phyloP scores from a whole-genome alignment of 2,329 filamentous ascomycete species.

The Harringtonia aguacate region DNA sequence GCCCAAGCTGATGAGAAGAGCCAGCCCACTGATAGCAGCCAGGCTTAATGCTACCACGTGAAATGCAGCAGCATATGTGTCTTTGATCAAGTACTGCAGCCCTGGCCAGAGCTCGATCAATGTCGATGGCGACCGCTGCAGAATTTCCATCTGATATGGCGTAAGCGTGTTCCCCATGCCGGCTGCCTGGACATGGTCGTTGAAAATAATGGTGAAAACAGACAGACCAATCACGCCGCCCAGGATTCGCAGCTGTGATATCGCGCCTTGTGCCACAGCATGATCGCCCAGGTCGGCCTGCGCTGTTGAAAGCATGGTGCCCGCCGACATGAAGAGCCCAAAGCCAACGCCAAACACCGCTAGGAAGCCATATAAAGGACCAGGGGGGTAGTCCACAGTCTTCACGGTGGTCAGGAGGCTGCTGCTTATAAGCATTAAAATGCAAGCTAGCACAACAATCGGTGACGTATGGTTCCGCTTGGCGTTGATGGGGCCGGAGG shows the following conservation, averaged over 20 bases:
- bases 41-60: constrained; percentile 10
- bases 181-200: constrained; percentile 25
- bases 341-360: constrained; percentile 48
- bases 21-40: constrained; percentile 8
- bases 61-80: constrained; percentile 11
- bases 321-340: constrained; percentile 44
- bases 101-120: constrained; percentile 11
- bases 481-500: constrained; percentile 42
- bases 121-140: constrained; percentile 13
- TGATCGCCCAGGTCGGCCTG: constrained; percentile 37
- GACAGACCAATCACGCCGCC: constrained; percentile 50
- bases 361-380: constrained; percentile 42
- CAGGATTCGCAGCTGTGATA: constrained; percentile 48
- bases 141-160: constrained; percentile 9
- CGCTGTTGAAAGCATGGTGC: constrained; percentile 46
- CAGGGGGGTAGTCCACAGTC: constrained; percentile 18
- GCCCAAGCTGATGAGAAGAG: constrained; percentile 11
- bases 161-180: constrained; percentile 3
- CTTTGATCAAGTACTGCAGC: constrained; percentile 8
- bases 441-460: constrained; percentile 36
- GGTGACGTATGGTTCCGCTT: constrained; percentile 42
- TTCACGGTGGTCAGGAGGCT: constrained; percentile 36
- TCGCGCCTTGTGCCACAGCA: constrained; percentile 47
- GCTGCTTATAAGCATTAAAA: constrained; percentile 41
- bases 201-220: constrained; percentile 48